phyloP scores from a whole-genome alignment of 768 basidiomycete genomes.

The Clitopilus hobsonii region DNA sequence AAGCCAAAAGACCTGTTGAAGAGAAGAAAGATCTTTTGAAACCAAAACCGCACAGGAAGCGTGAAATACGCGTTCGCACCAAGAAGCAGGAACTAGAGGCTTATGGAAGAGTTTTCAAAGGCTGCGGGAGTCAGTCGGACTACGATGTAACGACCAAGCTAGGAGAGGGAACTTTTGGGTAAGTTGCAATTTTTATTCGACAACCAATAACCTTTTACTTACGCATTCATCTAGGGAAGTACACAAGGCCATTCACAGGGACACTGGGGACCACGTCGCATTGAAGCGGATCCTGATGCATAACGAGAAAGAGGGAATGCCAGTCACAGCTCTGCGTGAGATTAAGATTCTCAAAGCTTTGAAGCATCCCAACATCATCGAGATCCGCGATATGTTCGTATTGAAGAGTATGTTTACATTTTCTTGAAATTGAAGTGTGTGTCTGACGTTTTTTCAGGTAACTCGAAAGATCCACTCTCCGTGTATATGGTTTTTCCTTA shows the following conservation, averaged over 20 bases:
- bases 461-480: conserved; percentile 66
- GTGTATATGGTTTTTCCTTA: conserved; percentile 99
- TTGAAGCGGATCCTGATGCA: conserved; percentile 96
- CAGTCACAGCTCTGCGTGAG: conserved; percentile 93
- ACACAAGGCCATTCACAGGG: conserved; percentile 75
- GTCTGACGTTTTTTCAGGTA: conserved; percentile 35
- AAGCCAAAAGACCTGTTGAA: background rate
- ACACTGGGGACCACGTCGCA: conserved; percentile 65
- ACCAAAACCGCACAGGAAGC: conserved; percentile 26
- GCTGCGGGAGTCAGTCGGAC: conserved; percentile 68
- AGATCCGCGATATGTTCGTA: conserved; percentile 91
- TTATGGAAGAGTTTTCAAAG: conserved; percentile 63
- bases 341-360: conserved; percentile 94
- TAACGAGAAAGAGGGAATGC: conserved; percentile 95
- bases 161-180: conserved; percentile 98
- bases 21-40: conserved; percentile 10
- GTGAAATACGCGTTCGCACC: conserved; percentile 44
- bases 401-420: conserved; percentile 54
- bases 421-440: background rate
- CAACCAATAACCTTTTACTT: background rate
- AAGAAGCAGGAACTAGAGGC: conserved; percentile 61
- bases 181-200: conserved; percentile 23
- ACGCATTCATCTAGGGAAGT: conserved; percentile 59
- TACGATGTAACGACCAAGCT: conserved; percentile 84
- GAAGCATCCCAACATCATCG: conserved; percentile 79